phyloP scores from a whole-genome alignment of 2,329 filamentous ascomycete species.

The Trichoderma sp. region DNA sequence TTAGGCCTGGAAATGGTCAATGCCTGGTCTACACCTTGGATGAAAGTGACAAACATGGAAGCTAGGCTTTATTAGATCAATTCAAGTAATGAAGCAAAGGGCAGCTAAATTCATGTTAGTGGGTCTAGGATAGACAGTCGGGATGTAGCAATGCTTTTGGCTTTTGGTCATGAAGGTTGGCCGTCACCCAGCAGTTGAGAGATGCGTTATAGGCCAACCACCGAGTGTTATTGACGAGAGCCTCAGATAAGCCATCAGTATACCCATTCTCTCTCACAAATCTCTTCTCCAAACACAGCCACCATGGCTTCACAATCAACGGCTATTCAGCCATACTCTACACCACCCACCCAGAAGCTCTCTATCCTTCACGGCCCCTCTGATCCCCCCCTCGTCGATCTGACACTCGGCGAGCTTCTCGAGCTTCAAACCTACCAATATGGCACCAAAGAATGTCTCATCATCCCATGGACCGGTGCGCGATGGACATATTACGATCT shows the following conservation, averaged over 20 bases:
- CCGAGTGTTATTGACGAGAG: not conserved
- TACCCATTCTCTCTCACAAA: not conserved
- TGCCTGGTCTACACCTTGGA: not conserved
- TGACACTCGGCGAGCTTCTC: constrained; percentile 73
- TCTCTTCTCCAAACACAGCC: not conserved
- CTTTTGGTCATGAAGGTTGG: not conserved
- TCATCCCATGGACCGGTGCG: constrained; percentile 76
- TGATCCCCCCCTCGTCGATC: constrained; percentile 69
- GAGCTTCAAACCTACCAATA: constrained; percentile 70
- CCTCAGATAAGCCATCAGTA: not conserved
- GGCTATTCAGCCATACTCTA: constrained; percentile 37
- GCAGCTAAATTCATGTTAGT: not conserved
- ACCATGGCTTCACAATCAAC: constrained; percentile 35
- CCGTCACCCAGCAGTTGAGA: not conserved
- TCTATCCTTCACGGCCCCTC: constrained; percentile 70
- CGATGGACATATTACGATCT: constrained; percentile 73
- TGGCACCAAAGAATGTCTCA: constrained; percentile 67
- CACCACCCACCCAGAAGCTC: constrained; percentile 45
- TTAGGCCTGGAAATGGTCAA: not conserved
- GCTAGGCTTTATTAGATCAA: not conserved
- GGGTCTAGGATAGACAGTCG: not conserved
- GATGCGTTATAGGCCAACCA: not conserved
- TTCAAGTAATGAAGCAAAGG: not conserved
- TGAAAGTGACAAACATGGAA: not conserved
- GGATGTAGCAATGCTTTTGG: not conserved